phyloP scores from a whole-genome alignment of 2,329 filamentous ascomycete species.

The Emydomyces testavorans region DNA sequence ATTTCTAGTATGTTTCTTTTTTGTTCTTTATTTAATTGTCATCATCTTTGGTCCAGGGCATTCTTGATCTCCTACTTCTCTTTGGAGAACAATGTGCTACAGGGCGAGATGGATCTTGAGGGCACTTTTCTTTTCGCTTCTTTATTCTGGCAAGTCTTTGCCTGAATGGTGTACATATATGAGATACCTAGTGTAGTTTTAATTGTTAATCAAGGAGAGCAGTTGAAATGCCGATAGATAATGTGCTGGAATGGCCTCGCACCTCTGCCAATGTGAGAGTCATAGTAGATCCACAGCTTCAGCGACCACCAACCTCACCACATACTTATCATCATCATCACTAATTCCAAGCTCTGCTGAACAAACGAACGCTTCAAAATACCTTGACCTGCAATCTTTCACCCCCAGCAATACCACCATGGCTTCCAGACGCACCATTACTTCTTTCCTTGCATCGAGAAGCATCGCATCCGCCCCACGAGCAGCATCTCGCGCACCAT shows the following conservation, averaged over 20 bases:
- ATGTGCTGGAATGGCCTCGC: too few relatives aligned
- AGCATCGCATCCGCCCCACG: slow-evolving; percentile 1
- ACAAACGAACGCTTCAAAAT: too few relatives aligned
- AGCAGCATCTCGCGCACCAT: neutral
- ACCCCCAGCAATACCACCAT: too few relatives aligned
- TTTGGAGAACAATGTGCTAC: neutral
- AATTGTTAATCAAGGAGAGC: neutral
- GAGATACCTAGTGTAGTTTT: slow-evolving; percentile 9
- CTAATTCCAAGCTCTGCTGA: too few relatives aligned
- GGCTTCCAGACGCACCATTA: slow-evolving; percentile 4
- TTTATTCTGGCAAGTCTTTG: neutral
- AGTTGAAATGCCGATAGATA: neutral
- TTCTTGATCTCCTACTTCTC: neutral
- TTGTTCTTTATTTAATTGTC: neutral
- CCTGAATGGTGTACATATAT: slow-evolving; percentile 2
- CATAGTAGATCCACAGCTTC: too few relatives aligned
- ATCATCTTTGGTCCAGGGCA: neutral
- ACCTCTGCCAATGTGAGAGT: too few relatives aligned
- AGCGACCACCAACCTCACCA: too few relatives aligned
- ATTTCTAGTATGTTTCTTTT: neutral
- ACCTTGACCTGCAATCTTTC: too few relatives aligned
- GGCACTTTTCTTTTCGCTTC: neutral
- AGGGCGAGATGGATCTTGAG: neutral
- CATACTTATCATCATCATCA: too few relatives aligned
- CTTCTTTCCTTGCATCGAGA: slow-evolving; percentile 1